Evolutionary conservation across 495 filamentous ascomycete genomes (phyloP).

Genomic region (Daldinia vernicosa): DNA sequence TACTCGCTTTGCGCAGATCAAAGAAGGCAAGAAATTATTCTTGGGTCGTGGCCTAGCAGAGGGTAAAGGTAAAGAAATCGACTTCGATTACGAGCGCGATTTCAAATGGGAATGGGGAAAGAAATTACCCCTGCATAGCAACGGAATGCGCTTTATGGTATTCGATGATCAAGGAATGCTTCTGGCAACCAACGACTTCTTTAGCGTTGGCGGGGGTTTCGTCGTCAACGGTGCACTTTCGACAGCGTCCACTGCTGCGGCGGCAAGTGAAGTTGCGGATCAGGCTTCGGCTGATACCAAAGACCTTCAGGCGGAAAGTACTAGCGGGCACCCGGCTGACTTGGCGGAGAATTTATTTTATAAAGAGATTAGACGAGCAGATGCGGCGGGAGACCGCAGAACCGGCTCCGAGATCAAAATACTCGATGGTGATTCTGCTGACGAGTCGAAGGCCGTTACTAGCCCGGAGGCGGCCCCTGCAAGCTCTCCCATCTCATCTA

Average conservation of each 20-base stretch:
- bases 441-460: constrained; percentile 34
- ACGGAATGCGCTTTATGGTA: constrained; percentile 51
- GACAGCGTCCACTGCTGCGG: constrained; percentile 33
- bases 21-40: constrained; percentile 46
- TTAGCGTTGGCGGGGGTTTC: constrained; percentile 51
- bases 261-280: constrained; percentile 26
- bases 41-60: constrained; percentile 44
- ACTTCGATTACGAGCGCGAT: constrained; percentile 48
- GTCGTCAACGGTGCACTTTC: constrained; percentile 50
- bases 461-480: neutral
- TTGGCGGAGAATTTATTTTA: constrained; percentile 51
- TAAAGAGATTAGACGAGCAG: constrained; percentile 48
- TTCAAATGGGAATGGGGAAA: constrained; percentile 52
- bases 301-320: constrained; percentile 36
- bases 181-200: constrained; percentile 51
- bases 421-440: constrained; percentile 17
- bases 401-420: constrained; percentile 45
- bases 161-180: constrained; percentile 49
- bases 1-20: constrained; percentile 46
- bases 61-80: constrained; percentile 47
- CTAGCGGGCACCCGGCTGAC: constrained; percentile 42
- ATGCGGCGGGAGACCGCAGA: constrained; percentile 46
- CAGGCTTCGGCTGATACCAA: constrained; percentile 18
- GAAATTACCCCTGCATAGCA: constrained; percentile 49
- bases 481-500: constrained; percentile 10